Evolutionary conservation across 176 grass and related monocot species (phyloP).

Genomic region (Aechmea fasciata): DNA sequence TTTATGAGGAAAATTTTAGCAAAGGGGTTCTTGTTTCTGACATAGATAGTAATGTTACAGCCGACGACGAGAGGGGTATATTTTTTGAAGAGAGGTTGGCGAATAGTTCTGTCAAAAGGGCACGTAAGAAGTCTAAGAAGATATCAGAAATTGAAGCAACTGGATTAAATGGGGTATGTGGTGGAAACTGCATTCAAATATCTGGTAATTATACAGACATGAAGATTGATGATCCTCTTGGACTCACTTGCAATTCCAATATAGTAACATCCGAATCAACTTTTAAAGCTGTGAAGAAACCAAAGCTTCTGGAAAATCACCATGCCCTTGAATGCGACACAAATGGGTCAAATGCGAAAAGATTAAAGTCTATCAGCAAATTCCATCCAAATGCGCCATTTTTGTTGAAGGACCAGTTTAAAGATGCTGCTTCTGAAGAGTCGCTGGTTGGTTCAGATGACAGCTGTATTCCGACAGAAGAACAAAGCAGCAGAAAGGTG

Average conservation of each 20-base stretch:
- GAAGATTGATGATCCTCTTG: slow-evolving; percentile 3
- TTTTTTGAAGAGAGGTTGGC: slow-evolving; percentile 19
- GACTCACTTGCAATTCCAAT: not conserved
- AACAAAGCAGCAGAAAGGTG: slow-evolving; percentile 18
- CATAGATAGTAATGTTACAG: not conserved
- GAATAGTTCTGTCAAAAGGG: slow-evolving; percentile 43
- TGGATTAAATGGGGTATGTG: slow-evolving; percentile 28
- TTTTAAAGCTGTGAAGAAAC: not conserved
- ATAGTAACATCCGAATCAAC: not conserved
- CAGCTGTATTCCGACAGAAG: slow-evolving; percentile 14
- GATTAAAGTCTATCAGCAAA: not conserved
- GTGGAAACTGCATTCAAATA: slow-evolving; percentile 19
- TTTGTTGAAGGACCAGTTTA: not conserved
- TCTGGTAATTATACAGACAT: slow-evolving; percentile 5
- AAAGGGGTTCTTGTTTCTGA: not conserved
- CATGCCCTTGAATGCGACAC: not conserved
- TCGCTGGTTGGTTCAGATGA: slow-evolving; percentile 29
- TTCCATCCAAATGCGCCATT: not conserved
- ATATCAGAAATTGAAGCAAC: slow-evolving; percentile 45
- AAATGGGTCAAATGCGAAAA: not conserved
- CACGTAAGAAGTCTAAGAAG: slow-evolving; percentile 53
- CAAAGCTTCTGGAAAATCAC: not conserved
- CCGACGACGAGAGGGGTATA: slow-evolving; percentile 16
- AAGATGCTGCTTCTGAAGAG: slow-evolving; percentile 6
- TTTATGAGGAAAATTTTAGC: not conserved